phyloP scores from a whole-genome alignment of 140 eudicot genomes.

The Oenanthe javanica region DNA sequence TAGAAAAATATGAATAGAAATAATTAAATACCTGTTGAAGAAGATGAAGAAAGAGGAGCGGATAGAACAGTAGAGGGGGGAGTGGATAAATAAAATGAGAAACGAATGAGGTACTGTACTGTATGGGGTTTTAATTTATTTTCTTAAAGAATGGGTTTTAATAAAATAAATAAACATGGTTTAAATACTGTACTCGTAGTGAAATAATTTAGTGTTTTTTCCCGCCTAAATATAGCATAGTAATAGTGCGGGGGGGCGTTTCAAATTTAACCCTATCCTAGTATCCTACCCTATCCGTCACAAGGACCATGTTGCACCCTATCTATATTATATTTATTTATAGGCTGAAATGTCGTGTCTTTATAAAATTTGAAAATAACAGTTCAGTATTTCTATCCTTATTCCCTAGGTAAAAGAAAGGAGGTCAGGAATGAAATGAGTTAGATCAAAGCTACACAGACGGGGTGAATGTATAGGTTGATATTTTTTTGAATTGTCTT shows the following conservation, averaged over 20 bases:
- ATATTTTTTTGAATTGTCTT: too few relatives aligned
- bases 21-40: neutral
- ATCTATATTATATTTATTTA: too few relatives aligned
- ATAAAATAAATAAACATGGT: neutral
- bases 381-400: too few relatives aligned
- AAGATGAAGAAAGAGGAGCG: neutral
- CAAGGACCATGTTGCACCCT: neutral
- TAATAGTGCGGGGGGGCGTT: neutral
- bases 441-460: too few relatives aligned
- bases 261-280: neutral
- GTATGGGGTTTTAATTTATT: too few relatives aligned
- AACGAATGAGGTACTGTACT: neutral
- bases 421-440: too few relatives aligned
- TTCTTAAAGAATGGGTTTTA: neutral
- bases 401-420: too few relatives aligned
- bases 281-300: neutral
- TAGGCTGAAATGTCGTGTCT: too few relatives aligned
- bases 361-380: too few relatives aligned
- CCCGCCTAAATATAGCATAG: neutral
- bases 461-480: too few relatives aligned
- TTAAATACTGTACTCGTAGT: too few relatives aligned
- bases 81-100: neutral
- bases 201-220: neutral
- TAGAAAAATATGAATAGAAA: neutral
- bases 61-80: neutral